Evolutionary conservation across 345 rosid species (phyloP).

Genomic region (Eutrema heterophyllum): DNA sequence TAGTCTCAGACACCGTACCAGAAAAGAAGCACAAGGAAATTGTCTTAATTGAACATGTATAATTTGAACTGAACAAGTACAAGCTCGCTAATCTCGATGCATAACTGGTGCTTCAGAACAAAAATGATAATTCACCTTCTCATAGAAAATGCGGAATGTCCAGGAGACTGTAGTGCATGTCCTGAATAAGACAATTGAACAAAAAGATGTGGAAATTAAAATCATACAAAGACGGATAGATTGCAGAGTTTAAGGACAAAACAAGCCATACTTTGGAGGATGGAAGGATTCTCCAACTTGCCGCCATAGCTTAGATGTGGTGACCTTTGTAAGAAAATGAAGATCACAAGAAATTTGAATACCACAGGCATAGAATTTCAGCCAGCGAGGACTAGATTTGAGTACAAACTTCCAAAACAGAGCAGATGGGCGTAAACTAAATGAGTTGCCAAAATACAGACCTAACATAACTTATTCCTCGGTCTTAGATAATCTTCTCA

Average conservation of each 20-base stretch:
- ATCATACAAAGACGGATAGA: background rate
- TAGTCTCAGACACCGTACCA: background rate
- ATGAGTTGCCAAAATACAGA: slow-evolving; percentile 1
- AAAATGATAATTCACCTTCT: slow-evolving; percentile 52
- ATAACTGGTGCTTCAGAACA: background rate
- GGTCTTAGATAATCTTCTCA: background rate
- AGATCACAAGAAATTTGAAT: background rate
- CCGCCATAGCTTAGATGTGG: slow-evolving; percentile 83
- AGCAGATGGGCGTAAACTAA: background rate
- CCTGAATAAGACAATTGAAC: slow-evolving; percentile 36
- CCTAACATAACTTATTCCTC: slow-evolving; percentile 9
- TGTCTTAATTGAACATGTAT: background rate
- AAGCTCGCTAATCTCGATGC: background rate
- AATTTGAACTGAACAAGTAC: background rate
- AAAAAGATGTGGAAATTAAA: background rate
- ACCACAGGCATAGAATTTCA: slow-evolving; percentile 3
- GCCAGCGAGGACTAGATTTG: background rate
- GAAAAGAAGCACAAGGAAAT: background rate
- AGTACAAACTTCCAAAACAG: background rate
- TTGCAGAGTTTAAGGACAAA: background rate
- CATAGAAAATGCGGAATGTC: slow-evolving; percentile 95
- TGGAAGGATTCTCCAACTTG: slow-evolving; percentile 97
- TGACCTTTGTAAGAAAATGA: slow-evolving; percentile 52
- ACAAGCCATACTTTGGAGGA: slow-evolving; percentile 82
- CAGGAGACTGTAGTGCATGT: slow-evolving; percentile 97